Conservation (phyloP, 805 yeast species). For the Ogataea corticis region DNA sequence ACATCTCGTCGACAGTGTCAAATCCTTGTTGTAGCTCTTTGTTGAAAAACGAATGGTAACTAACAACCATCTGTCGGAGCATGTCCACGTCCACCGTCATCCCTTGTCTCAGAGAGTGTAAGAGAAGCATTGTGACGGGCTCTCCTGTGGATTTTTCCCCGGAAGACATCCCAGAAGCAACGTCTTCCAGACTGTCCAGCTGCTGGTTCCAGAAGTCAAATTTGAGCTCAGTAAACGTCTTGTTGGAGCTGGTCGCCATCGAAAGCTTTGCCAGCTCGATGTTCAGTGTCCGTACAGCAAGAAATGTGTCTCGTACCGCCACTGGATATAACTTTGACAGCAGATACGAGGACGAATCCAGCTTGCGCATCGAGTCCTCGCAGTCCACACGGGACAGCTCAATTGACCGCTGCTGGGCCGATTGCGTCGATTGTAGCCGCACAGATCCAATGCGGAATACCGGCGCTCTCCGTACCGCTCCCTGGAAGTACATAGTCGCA, state of each 20-base stretch:
- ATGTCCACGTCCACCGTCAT: conserved; percentile 52
- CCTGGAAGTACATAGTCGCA: too few species aligned
- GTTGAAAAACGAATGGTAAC: conserved; percentile 54
- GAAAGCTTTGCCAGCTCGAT: conserved; percentile 49
- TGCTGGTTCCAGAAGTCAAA: conserved; percentile 76
- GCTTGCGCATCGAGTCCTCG: conserved; percentile 41
- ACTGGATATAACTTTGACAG: conserved; percentile 70
- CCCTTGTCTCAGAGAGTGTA: conserved; percentile 51
- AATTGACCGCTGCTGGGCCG: conserved; percentile 11
- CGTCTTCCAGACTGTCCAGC: conserved; percentile 41
- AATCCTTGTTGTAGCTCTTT: conserved; percentile 45
- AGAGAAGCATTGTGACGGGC: conserved; percentile 62
- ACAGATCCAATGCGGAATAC: neutral
- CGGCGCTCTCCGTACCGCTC: too few species aligned
- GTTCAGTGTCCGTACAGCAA: conserved; percentile 67
- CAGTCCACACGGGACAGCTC: conserved; percentile 46
- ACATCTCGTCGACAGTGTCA: conserved; percentile 52
- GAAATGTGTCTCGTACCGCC: conserved; percentile 58
- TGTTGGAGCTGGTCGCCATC: conserved; percentile 19
- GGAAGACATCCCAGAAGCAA: neutral
- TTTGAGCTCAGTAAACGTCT: conserved; percentile 49
- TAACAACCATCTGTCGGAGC: conserved; percentile 59
- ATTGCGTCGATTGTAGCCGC: neutral
- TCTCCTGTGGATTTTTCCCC: conserved; percentile 40
- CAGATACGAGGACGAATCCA: conserved; percentile 64